These are phyloP conservation scores for Colletotrichum orchidophilum DNA, from an alignment of 2,329 filamentous ascomycete species.

Conservation along the genomic window DNA sequence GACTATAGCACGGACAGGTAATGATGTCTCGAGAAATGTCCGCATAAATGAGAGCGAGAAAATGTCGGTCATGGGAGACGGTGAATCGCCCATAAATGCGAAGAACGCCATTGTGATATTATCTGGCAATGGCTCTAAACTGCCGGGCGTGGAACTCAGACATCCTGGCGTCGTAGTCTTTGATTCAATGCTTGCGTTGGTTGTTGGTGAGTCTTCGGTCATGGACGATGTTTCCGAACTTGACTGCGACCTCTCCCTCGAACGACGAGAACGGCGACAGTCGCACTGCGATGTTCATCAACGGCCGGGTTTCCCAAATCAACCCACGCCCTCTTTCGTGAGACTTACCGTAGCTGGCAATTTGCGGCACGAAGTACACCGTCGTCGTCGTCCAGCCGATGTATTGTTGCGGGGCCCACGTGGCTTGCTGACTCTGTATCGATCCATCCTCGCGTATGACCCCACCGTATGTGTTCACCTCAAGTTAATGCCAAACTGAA, in stretches of 20 bases:
- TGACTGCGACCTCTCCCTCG: not conserved
- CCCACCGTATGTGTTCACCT: not conserved
- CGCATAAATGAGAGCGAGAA: slow-evolving; percentile 20
- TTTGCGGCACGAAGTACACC: slow-evolving; percentile 1
- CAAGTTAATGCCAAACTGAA: not conserved
- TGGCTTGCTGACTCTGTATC: not conserved
- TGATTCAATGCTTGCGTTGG: not conserved
- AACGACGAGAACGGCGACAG: not conserved
- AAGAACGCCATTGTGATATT: slow-evolving; percentile 15
- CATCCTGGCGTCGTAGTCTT: not conserved
- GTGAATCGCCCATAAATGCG: slow-evolving; percentile 20
- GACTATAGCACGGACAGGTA: slow-evolving; percentile 7
- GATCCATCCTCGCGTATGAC: not conserved
- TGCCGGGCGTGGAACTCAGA: not conserved
- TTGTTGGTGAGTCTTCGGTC: not conserved
- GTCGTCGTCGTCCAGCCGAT: not conserved
- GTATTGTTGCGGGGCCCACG: not conserved
- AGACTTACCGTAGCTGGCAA: not conserved
- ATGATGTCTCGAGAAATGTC: slow-evolving; percentile 9
- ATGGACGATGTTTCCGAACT: not conserved
- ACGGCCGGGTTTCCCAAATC: not conserved
- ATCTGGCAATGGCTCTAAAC: not conserved
- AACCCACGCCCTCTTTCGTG: not conserved
- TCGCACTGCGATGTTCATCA: slow-evolving; percentile 13
- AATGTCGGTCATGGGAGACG: slow-evolving; percentile 19